Evolutionary conservation across 1,284 basidiomycete species (phyloP).

Genomic region (Fistulinella cinereoalba): DNA sequence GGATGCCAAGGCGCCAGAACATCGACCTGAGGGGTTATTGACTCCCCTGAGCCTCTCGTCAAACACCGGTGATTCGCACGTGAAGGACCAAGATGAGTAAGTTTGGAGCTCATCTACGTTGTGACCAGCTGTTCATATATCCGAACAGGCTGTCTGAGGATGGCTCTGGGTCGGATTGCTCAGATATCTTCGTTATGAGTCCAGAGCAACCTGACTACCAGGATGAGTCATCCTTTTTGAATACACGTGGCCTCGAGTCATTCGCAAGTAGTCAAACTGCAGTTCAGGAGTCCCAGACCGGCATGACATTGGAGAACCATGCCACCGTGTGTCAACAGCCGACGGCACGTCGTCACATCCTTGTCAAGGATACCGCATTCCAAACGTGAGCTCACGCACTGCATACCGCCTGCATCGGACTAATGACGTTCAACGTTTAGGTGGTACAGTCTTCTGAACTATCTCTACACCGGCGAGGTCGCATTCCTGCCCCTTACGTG

Average conservation of each 20-base stretch:
- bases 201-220: conserved; percentile 8
- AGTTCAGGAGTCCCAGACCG: neutral
- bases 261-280: conserved; percentile 5
- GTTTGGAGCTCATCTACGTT: no score
- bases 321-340: conserved; percentile 5
- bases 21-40: no score
- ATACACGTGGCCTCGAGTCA: neutral
- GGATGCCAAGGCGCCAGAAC: neutral
- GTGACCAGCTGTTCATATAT: no score
- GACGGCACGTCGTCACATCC: conserved; percentile 16
- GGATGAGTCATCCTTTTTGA: neutral
- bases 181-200: conserved; percentile 26
- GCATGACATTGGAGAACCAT: neutral
- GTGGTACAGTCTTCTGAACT: conserved; percentile 29
- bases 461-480: conserved; percentile 25
- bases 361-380: conserved; percentile 33
- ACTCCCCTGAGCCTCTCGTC: no score
- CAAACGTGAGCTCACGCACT: conserved; percentile 24
- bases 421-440: conserved; percentile 4
- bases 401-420: neutral
- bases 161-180: conserved; percentile 16
- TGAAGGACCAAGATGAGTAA: no score
- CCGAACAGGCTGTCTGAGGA: conserved; percentile 11
- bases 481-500: conserved; percentile 27
- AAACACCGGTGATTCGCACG: no score